phyloP scores from a whole-genome alignment of 1,139 yeast genomes.

The Diutina scorzettiae region DNA sequence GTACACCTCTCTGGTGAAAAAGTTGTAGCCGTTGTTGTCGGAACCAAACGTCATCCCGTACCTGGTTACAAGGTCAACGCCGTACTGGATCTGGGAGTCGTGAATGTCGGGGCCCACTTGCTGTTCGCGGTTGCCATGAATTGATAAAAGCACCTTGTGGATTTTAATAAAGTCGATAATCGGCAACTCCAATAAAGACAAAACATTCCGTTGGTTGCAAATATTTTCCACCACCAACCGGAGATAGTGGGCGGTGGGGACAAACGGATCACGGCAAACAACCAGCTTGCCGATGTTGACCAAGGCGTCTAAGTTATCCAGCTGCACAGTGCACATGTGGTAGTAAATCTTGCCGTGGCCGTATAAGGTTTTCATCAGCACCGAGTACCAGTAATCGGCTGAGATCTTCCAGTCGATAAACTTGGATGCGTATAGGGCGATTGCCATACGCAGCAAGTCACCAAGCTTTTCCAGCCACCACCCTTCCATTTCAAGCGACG shows the following conservation, averaged over 20 bases:
- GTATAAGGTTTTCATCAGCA: constrained; percentile 56
- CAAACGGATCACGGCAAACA: constrained; percentile 69
- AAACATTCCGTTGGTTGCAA: constrained; percentile 57
- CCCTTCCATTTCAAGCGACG: constrained; percentile 45
- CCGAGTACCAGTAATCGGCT: constrained; percentile 67
- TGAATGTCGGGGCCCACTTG: constrained; percentile 15
- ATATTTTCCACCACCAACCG: constrained; percentile 69
- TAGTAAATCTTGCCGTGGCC: constrained; percentile 75
- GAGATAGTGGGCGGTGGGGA: constrained; percentile 67
- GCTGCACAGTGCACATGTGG: constrained; percentile 76
- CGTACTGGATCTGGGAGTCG: constrained; percentile 34
- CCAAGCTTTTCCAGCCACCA: constrained; percentile 76
- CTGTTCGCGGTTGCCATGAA: constrained; percentile 14
- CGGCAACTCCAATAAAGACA: constrained; percentile 44
- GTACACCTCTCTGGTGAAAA: constrained; percentile 42
- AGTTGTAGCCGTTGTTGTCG: constrained; percentile 54
- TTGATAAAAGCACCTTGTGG: constrained; percentile 43
- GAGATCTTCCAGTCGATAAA: constrained; percentile 74
- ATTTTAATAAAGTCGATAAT: constrained; percentile 56
- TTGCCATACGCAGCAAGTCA: constrained; percentile 73
- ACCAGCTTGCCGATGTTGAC: constrained; percentile 71
- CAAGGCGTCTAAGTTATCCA: constrained; percentile 66
- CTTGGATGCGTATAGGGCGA: constrained; percentile 63
- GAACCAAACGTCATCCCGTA: constrained; percentile 64
- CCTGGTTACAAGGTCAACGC: constrained; percentile 54